These are phyloP conservation scores for Neurospora sp. DNA, from an alignment of 2,329 filamentous ascomycete species.

Conservation along the genomic window DNA sequence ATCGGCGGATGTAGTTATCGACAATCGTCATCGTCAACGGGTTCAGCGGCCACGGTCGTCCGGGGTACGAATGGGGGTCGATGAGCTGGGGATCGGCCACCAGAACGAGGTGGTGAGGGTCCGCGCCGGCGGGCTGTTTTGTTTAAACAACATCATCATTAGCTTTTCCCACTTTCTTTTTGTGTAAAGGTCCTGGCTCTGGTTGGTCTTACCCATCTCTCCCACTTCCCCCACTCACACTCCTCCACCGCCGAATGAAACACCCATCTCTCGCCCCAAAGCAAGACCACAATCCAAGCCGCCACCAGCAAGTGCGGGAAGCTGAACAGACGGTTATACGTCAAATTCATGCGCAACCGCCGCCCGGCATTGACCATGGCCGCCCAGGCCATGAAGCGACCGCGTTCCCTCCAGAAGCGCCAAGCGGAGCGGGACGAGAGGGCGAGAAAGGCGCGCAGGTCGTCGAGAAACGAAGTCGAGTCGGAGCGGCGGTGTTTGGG, in stretches of 20 bases:
- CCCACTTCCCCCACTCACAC: conserved; percentile 83
- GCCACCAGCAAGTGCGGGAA: conserved; percentile 58
- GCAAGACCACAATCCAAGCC: conserved; percentile 66
- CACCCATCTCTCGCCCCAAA: conserved; percentile 76
- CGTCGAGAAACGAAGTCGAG: conserved; percentile 26
- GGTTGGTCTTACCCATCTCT: conserved; percentile 64
- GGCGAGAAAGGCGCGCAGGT: conserved; percentile 22
- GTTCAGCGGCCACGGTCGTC: conserved; percentile 53
- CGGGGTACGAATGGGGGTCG: conserved; percentile 90
- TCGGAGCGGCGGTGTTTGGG: conserved; percentile 19
- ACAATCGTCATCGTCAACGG: conserved; percentile 52
- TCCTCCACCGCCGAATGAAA: conserved; percentile 60
- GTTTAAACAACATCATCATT: too few relatives aligned
- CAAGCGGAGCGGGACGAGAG: conserved; percentile 24
- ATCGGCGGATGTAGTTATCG: conserved; percentile 79
- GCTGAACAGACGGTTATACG: conserved; percentile 42
- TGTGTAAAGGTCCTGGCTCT: too few relatives aligned
- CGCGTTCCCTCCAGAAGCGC: conserved; percentile 33
- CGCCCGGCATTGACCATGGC: conserved; percentile 21
- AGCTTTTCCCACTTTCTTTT: too few relatives aligned
- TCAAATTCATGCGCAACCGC: conserved; percentile 36
- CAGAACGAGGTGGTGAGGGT: conserved; percentile 74
- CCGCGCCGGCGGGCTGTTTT: conserved; percentile 37
- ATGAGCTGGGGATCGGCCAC: conserved; percentile 87
- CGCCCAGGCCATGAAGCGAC: conserved; percentile 25